These are phyloP conservation scores for Podospora comata DNA, from an alignment of 495 filamentous ascomycete species.

Conservation along the genomic window DNA sequence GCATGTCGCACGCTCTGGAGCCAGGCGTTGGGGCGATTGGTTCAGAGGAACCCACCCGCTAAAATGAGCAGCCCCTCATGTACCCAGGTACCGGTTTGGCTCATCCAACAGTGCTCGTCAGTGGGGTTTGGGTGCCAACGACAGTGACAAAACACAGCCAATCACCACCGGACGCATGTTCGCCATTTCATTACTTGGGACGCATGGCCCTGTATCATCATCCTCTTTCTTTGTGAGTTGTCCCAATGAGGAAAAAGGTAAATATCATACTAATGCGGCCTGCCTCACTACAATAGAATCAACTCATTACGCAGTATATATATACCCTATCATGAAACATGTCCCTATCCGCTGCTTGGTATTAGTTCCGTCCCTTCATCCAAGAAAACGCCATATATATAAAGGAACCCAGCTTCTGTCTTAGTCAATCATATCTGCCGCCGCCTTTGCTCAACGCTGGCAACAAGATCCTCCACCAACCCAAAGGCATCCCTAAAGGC, in stretches of 20 bases:
- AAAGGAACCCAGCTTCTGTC: background rate
- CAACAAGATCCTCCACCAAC: constrained; percentile 45
- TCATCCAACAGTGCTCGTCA: constrained; percentile 3
- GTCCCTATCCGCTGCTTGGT: background rate
- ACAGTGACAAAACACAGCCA: constrained; percentile 8
- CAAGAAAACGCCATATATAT: background rate
- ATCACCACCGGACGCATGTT: constrained; percentile 22
- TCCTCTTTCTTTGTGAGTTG: background rate
- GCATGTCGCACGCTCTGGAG: background rate
- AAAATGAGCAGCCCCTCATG: constrained; percentile 7
- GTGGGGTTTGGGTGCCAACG: constrained; percentile 19
- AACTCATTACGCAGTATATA: background rate
- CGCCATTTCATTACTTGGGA: background rate
- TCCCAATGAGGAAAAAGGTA: background rate
- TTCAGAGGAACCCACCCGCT: constrained; percentile 19
- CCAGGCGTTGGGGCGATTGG: constrained; percentile 14
- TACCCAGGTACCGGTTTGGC: background rate
- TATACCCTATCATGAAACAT: background rate
- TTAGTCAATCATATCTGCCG: background rate
- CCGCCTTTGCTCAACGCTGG: constrained; percentile 39
- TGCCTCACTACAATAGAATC: background rate
- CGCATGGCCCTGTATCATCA: background rate
- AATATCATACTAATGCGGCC: background rate
- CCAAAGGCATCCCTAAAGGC: constrained; percentile 47
- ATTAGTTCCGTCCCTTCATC: background rate